Evolutionary conservation across 371 early-diverging fungal species (phyloP), one percentile per base, ranked within the genome.

Genomic region (Funneliformis caledonium): DNA sequence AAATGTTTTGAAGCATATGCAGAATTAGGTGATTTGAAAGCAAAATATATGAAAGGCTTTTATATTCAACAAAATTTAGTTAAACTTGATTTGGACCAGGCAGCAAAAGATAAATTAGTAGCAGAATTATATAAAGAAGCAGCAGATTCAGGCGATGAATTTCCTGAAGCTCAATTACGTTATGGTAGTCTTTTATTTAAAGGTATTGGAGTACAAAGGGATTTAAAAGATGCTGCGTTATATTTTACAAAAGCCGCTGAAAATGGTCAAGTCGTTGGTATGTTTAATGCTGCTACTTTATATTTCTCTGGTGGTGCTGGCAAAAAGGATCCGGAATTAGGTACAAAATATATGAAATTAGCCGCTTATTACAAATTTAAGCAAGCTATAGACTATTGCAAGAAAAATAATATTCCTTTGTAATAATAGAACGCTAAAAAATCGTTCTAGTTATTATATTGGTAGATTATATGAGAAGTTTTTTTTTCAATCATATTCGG

Each of bases 111-210:
- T 11, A 62, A 59, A 45, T 79, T 59, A 50, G n/a, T n/a, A n/a
- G n/a, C n/a, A n/a, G n/a, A n/a, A n/a, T n/a, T n/a, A n/a, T n/a
- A n/a, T n/a, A n/a, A 69, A 60, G 80, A 79, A 70, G 80, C 52
- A 8, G 80, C 80, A 7, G 80, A 79, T 52, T 1, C 37, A 31
- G 14, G 11, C 9, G 59, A 60, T 45, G 59, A 70, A 9, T 12
- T 16, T 67, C 70, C 60, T 9, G 80, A 79, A 22, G 69, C 80
- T 37, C 80, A 79, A 59, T 33, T 79, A 31, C 42, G 69, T 37
- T 79, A 70, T 52, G 72, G 80, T 11, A 31, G 70, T 70, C 70
- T 70, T 79, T 56, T 79, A 31, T 79, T 59, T n/a, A n/a, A n/a
- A n/a, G n/a, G n/a, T n/a, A n/a, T n/a, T n/a, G n/a, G n/a, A n/a